phyloP scores from a whole-genome alignment of 768 basidiomycete species.

The Kwoniella mangroviensis region DNA sequence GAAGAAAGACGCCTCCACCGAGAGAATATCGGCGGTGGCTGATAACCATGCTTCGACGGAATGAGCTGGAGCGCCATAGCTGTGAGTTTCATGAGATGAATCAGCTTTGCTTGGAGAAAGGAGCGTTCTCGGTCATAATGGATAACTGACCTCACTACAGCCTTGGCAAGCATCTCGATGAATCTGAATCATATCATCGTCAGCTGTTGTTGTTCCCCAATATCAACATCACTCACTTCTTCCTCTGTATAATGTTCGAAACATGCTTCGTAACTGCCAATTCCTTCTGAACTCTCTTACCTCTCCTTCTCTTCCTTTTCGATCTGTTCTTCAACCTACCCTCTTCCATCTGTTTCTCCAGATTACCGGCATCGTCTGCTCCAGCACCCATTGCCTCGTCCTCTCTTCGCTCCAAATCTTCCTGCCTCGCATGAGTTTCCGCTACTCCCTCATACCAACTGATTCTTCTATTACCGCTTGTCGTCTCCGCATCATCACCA shows the following conservation, averaged over 20 bases:
- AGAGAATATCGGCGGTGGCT: conserved; percentile 44
- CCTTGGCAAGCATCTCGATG: conserved; percentile 49
- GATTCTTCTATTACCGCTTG: conserved; percentile 34
- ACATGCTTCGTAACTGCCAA: conserved; percentile 47
- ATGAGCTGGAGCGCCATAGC: conserved; percentile 49
- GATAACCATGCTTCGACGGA: conserved; percentile 48
- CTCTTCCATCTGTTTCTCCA: conserved; percentile 30
- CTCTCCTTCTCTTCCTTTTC: conserved; percentile 24
- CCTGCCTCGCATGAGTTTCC: conserved; percentile 29
- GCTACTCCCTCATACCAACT: conserved; percentile 34
- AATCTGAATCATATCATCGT: conserved; percentile 27
- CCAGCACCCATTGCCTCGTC: conserved; percentile 16
- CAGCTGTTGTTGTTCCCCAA: not conserved
- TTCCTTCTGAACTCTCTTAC: conserved; percentile 45
- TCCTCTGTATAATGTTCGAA: conserved; percentile 44
- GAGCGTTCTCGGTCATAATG: not conserved
- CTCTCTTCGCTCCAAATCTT: conserved; percentile 34
- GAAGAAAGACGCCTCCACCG: conserved; percentile 48
- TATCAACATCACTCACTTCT: conserved; percentile 30
- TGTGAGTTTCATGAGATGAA: conserved; percentile 4
- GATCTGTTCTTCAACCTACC: conserved; percentile 21
- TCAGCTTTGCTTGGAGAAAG: not conserved
- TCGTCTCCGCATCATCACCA: conserved; percentile 41
- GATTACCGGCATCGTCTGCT: conserved; percentile 11
- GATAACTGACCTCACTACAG: conserved; percentile 44